Percentiles rank a stretch among this genome's conserved stretches.
phyloP scores from a whole-genome alignment of 257 asterid species.

The Orobanche coerulescens region DNA sequence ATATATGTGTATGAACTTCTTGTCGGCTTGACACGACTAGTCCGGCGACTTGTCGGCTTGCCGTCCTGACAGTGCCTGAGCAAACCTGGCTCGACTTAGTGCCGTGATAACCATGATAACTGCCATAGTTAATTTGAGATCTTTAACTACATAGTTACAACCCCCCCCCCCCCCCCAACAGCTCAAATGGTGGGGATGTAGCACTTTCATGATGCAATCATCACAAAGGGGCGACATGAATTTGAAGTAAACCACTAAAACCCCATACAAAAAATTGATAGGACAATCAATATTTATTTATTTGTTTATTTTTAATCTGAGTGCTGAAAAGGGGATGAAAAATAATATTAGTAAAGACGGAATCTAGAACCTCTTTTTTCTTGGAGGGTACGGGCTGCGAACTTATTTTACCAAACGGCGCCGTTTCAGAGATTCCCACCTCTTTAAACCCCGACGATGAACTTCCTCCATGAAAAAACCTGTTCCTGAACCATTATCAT shows the following conservation, averaged over 20 bases:
- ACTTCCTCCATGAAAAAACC: conserved; percentile 46
- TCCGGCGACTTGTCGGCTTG: too few relatives aligned
- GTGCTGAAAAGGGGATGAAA: neutral
- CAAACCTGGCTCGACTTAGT: too few relatives aligned
- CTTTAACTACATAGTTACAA: too few relatives aligned
- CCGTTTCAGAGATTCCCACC: conserved; percentile 49
- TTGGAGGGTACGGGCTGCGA: conserved; percentile 30
- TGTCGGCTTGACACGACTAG: too few relatives aligned
- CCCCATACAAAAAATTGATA: neutral
- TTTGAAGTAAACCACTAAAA: neutral
- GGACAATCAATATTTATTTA: neutral
- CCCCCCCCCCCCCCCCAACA: too few relatives aligned
- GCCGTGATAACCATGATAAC: too few relatives aligned
- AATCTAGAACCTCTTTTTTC: conserved; percentile 45
- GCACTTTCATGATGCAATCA: too few relatives aligned
- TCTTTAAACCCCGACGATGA: conserved; percentile 46
- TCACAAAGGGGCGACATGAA: too few relatives aligned
- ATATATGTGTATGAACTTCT: too few relatives aligned
- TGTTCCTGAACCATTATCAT: conserved; percentile 44
- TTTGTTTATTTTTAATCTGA: neutral
- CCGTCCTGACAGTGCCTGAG: too few relatives aligned
- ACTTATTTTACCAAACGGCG: conserved; percentile 36
- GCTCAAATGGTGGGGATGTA: too few relatives aligned
- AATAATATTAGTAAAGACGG: neutral
- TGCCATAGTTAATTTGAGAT: too few relatives aligned